Base-by-base conservation (phyloP, 495 filamentous ascomycete species). In the Penicillium chermesinum region DNA sequence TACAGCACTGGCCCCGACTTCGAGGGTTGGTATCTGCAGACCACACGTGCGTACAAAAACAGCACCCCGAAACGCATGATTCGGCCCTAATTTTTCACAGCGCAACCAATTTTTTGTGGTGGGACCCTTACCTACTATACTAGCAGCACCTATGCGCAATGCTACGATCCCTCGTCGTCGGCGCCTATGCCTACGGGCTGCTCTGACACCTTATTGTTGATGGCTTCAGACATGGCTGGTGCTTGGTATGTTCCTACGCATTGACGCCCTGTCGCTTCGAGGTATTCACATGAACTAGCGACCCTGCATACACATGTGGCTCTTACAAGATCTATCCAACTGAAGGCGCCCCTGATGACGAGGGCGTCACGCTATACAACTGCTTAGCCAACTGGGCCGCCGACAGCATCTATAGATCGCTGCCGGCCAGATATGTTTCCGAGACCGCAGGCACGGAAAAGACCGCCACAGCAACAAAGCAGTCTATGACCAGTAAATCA, bases 361-460 rank as follows among this genome's bases (percentile, higher is more conserved):
- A 46, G 8, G 49, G 35, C 4, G 27, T 51, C 3, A n/a, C 34
- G 8, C 16, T 20, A 44, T 53, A 49, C n/a, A 41, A 18, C 6
- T 53, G 45, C 27, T 21, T 53, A 36, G 7, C 36, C 14, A 45
- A 49, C 5, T 53, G 51, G 51, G 51, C 35, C 7, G 51, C 51
- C 17, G 21, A 53, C 4, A 53, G 45, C 37, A 16, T 53, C 14
- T 53, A 53, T 45, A 34, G 51, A n/a, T 44, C 45, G 0, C 41
- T 49, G 3, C 49, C 49, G 15, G 49, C 51, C 22, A 21, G 46
- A 33, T 53, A 30, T 33, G 41, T 41, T 20, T 40, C 49, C 3
- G 22, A 41, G 7, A 45, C 49, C 9, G 41, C 41, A 12, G 25
- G 41, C 13, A 19, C 49, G 30, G 42, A 14, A 22, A n/a, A 33